These are phyloP conservation scores for Starmerella etchellsii DNA, from an alignment of 805 yeast species.

Conservation along the genomic window DNA sequence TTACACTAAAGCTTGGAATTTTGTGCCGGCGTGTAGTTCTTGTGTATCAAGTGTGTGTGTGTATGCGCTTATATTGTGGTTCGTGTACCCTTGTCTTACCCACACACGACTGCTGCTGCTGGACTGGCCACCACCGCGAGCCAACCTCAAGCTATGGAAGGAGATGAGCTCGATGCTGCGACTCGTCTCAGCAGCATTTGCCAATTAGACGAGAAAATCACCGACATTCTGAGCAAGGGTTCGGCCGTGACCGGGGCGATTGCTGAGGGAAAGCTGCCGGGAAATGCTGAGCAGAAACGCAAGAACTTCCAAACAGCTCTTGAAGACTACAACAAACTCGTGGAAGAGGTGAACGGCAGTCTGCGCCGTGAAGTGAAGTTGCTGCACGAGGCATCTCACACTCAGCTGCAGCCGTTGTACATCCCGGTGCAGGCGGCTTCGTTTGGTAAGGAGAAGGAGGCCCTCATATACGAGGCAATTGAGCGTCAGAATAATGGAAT, in stretches of 20 bases:
- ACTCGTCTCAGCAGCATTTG: slow-evolving; percentile 24
- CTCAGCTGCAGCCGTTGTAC: slow-evolving; percentile 49
- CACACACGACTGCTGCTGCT: too few relatives aligned
- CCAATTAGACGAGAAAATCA: slow-evolving; percentile 21
- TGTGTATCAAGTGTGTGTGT: too few relatives aligned
- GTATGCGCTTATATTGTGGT: too few relatives aligned
- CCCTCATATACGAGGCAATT: slow-evolving; percentile 23
- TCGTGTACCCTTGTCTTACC: too few relatives aligned
- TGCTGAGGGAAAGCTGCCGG: slow-evolving; percentile 21
- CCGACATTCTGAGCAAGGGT: slow-evolving; percentile 22
- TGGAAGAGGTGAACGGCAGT: slow-evolving; percentile 46
- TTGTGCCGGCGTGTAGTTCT: too few relatives aligned
- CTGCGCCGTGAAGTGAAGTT: slow-evolving; percentile 54
- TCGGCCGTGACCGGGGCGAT: slow-evolving; percentile 22
- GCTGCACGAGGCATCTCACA: slow-evolving; percentile 38
- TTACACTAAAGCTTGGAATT: too few relatives aligned
- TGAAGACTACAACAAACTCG: slow-evolving; percentile 37
- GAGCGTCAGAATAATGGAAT: slow-evolving; percentile 12
- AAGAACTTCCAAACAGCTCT: slow-evolving; percentile 35
- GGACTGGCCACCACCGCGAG: too few relatives aligned
- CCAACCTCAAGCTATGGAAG: background rate
- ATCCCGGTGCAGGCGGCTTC: slow-evolving; percentile 60
- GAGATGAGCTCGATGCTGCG: slow-evolving; percentile 12
- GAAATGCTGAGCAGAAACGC: slow-evolving; percentile 23
- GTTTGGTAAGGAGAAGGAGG: slow-evolving; percentile 47